phyloP scores from a whole-genome alignment of 148 eudicot species.

The Chenopodium formosanum region DNA sequence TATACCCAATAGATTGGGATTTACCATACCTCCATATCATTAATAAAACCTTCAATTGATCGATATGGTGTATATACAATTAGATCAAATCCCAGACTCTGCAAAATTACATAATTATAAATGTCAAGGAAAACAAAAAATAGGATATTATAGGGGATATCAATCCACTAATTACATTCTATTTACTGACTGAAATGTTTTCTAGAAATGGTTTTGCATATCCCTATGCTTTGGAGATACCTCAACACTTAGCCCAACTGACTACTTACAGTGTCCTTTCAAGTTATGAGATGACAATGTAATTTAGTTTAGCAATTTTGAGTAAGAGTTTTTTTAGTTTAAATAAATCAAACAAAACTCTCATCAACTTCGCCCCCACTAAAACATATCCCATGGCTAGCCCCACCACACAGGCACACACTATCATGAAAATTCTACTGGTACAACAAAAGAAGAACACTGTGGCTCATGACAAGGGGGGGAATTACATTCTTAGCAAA shows the following conservation, averaged over 20 bases:
- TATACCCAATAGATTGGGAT: background rate
- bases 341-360: background rate
- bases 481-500: background rate
- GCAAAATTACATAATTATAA: conserved; percentile 33
- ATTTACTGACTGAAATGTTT: background rate
- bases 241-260: background rate
- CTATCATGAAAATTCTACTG: background rate
- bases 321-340: background rate
- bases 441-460: background rate
- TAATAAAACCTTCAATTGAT: conserved; percentile 78
- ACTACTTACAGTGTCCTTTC: background rate
- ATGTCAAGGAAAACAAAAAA: conserved; percentile 17
- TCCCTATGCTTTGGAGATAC: background rate
- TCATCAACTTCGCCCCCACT: background rate
- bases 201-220: background rate
- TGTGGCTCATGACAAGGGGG: background rate
- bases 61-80: conserved; percentile 94
- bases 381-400: background rate
- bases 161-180: background rate
- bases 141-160: background rate
- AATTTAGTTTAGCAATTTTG: background rate
- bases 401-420: background rate
- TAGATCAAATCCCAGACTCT: conserved; percentile 96
- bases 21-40: conserved; percentile 70
- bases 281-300: background rate